Conservation (phyloP, 1,139 yeast species). For the Saccharomycopsis crataegensis region DNA sequence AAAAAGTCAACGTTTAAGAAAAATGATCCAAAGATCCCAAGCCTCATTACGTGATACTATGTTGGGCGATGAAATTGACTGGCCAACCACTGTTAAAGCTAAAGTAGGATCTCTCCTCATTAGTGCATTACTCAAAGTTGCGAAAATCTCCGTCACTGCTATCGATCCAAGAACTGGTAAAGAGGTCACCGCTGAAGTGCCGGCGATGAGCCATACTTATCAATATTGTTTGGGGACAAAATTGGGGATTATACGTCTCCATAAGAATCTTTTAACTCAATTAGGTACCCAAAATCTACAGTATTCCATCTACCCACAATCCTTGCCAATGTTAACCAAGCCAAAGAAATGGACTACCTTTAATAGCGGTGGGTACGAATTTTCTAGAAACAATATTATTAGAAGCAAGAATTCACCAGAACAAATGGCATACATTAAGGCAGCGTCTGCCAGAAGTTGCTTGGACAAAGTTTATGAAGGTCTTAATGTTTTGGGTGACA, state of each 20-base stretch:
- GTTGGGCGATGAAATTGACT: slow-evolving; percentile 33
- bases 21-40: slow-evolving; percentile 30
- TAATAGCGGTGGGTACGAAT: slow-evolving; percentile 78
- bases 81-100: slow-evolving; percentile 67
- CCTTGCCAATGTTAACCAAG: slow-evolving; percentile 84
- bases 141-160: slow-evolving; percentile 72
- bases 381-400: slow-evolving; percentile 54
- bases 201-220: slow-evolving; percentile 87
- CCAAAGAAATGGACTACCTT: slow-evolving; percentile 84
- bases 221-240: slow-evolving; percentile 74
- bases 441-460: slow-evolving; percentile 67
- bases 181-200: slow-evolving; percentile 61
- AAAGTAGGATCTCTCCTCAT: slow-evolving; percentile 77
- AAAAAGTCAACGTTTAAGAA: slow-evolving; percentile 29
- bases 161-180: slow-evolving; percentile 72
- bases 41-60: slow-evolving; percentile 29
- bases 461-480: slow-evolving; percentile 69
- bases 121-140: slow-evolving; percentile 71
- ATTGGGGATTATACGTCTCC: slow-evolving; percentile 75
- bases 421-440: slow-evolving; percentile 77
- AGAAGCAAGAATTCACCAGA: slow-evolving; percentile 85
- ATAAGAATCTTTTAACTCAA: slow-evolving; percentile 56
- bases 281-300: slow-evolving; percentile 61
- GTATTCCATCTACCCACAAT: slow-evolving; percentile 77
- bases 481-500: slow-evolving; percentile 76